Evolutionary conservation across 768 basidiomycete species (phyloP), one percentile per base, ranked within the genome.

Genomic region (Candolleomyces efflorescens): DNA sequence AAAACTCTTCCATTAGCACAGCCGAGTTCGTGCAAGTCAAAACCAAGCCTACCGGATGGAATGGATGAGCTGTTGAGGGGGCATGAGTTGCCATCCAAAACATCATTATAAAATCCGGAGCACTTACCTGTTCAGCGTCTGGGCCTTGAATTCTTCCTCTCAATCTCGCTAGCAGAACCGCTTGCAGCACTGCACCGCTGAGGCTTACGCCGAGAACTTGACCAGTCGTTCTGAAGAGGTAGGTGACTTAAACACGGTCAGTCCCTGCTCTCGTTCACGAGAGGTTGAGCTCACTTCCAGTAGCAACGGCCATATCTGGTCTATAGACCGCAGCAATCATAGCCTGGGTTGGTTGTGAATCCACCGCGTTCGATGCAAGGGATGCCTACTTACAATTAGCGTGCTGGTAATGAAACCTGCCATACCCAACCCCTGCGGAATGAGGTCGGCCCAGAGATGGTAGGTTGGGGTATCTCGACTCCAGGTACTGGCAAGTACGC

Each of bases 191-290:
- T 0, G 92, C 88, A 20, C 93, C 91, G 63, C 86, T 87, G 47
- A 95, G 75, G 64, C 91, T 90, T 54, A 99, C 96, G 37, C 96
- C 97, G 55, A 98, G 80, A 22, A 97, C 97, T 76, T 98, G 96
- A 2, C 95, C 95, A 17, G 92, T 90, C 7, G 93, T 94, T 61
- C 95, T 79, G 78, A 95, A 96, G 48, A 97, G 78, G 72, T 98
- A 98, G 32, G 90, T 91, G 65, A 95, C 94, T 96, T 17, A 49
- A 47, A 51, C 26, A 43, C 59, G 32, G 54, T 58, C 61, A 60
- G 52, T 38, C 51, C 60, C 60, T 62, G 51, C 60, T 58, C 58
- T 60, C 51, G 52, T 52, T 53, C 53, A 48, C 55, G 52, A n/a
- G 54, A 54, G 62, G 77, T 89, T 53, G 59, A 13, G 45, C 71